phyloP scores from a whole-genome alignment of 306 rosid species.

The Vigna mungo region DNA sequence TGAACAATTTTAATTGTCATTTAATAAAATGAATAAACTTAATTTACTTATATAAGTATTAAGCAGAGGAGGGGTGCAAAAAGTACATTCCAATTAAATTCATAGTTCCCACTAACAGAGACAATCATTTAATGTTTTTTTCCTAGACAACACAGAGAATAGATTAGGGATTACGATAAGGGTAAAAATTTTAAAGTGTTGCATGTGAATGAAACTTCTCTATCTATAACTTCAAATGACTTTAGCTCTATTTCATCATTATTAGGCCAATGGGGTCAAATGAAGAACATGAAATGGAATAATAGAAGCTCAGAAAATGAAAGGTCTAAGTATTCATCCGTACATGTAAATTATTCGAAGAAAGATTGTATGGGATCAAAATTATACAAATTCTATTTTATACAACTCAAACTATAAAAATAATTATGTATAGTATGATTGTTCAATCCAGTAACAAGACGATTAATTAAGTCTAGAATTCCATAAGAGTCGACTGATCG shows the following conservation, averaged over 20 bases:
- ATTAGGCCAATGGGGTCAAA: not conserved
- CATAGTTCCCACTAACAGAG: not conserved
- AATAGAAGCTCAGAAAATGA: not conserved
- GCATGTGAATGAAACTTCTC: conserved; percentile 31
- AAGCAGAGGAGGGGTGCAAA: not conserved
- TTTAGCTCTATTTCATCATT: not conserved
- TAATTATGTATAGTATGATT: too few species aligned
- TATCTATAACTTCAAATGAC: not conserved
- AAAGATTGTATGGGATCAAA: too few species aligned
- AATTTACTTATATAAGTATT: not conserved
- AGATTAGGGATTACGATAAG: not conserved
- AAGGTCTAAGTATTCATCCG: not conserved
- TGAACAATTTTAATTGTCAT: too few species aligned
- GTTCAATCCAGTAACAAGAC: too few species aligned
- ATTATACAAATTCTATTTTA: too few species aligned
- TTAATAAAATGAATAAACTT: too few species aligned
- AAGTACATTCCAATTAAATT: not conserved
- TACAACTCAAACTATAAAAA: too few species aligned
- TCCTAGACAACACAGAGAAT: not conserved
- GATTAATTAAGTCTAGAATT: too few species aligned
- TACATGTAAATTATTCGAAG: not conserved
- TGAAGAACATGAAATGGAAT: not conserved
- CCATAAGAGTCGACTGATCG: too few species aligned
- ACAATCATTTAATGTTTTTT: not conserved
- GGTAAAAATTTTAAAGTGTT: not conserved